These are phyloP conservation scores for Syzygium aromaticum DNA, from an alignment of 345 rosid species.

Conservation along the genomic window DNA sequence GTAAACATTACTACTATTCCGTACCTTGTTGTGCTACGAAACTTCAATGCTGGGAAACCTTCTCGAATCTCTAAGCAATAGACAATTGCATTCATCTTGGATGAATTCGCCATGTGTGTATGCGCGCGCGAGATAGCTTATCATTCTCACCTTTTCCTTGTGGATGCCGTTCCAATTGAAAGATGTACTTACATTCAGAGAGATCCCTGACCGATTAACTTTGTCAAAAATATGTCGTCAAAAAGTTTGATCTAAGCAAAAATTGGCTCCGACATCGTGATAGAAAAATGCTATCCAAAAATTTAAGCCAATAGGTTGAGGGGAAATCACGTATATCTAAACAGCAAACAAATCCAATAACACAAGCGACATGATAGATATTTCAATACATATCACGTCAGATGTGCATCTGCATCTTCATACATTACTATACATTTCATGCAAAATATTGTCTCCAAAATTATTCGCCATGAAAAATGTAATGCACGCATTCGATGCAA, in stretches of 20 bases:
- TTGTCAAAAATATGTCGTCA: rapidly evolving
- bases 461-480: neutral
- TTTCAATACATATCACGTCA: too few species aligned
- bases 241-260: neutral
- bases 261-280: too few species aligned
- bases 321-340: too few species aligned
- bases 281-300: too few species aligned
- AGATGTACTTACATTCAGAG: neutral
- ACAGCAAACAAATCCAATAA: too few species aligned
- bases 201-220: neutral
- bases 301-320: too few species aligned
- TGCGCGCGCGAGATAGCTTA: neutral
- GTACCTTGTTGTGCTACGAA: neutral
- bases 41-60: neutral
- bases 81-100: neutral
- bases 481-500: too few species aligned
- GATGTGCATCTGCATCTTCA: rapidly evolving
- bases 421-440: neutral
- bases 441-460: rapidly evolving
- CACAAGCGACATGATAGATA: too few species aligned
- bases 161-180: neutral
- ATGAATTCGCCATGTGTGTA: neutral
- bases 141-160: neutral
- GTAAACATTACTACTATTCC: neutral
- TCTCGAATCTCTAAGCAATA: neutral